A percentile compares a stretch with the other conserved stretches of the same genome.
phyloP scores from a whole-genome alignment of 305 asterid genomes.

The Stenogyne calaminthoides region DNA sequence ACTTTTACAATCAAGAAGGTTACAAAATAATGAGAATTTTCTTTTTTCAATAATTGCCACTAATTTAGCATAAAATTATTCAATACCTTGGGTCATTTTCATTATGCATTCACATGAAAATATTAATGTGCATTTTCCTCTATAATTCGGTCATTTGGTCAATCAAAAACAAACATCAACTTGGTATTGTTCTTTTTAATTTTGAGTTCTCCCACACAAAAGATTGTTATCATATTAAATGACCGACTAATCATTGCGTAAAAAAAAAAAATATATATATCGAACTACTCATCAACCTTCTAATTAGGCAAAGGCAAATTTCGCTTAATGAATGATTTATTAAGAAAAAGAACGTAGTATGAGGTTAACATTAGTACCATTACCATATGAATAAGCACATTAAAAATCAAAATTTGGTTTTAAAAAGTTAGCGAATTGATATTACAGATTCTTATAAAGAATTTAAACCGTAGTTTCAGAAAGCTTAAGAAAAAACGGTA shows the following conservation, averaged over 20 bases:
- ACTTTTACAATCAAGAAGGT: background rate
- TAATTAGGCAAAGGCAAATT: background rate
- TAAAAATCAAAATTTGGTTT: background rate
- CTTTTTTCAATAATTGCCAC: background rate
- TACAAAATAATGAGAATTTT: background rate
- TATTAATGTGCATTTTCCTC: background rate
- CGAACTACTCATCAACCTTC: slow-evolving; percentile 8
- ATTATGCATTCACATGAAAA: background rate
- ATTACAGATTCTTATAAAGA: background rate
- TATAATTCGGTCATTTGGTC: background rate
- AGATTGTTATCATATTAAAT: background rate
- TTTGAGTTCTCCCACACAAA: background rate
- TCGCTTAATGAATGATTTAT: background rate
- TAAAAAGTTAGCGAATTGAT: background rate
- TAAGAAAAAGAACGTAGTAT: background rate
- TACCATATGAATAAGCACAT: background rate
- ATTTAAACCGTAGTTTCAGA: background rate
- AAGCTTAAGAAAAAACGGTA: slow-evolving; percentile 11
- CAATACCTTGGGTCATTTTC: background rate
- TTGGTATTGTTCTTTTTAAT: background rate
- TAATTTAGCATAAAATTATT: background rate
- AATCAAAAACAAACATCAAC: background rate
- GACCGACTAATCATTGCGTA: background rate
- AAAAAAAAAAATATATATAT: background rate
- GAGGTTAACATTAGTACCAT: background rate